phyloP scores from a whole-genome alignment of 768 basidiomycete species.

The Russula olivacea region DNA sequence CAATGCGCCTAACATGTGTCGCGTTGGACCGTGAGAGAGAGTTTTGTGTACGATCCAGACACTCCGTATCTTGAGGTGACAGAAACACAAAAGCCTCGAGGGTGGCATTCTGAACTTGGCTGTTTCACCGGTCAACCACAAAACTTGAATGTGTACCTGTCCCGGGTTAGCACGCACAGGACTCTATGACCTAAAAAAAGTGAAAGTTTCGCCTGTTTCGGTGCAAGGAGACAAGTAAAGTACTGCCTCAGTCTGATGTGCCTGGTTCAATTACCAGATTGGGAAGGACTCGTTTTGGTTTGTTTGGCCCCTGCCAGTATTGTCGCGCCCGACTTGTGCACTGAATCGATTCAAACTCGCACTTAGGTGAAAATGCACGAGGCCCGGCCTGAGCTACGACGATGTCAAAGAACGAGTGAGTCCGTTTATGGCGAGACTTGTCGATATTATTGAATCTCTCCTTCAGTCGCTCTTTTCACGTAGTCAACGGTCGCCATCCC shows the following conservation, averaged over 20 bases:
- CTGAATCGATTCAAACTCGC: neutral
- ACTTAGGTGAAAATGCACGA: slow-evolving; percentile 58
- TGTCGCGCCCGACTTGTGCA: too few relatives aligned
- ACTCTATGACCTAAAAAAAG: too few relatives aligned
- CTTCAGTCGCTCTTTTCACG: slow-evolving; percentile 43
- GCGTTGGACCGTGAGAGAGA: neutral
- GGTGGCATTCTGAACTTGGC: neutral
- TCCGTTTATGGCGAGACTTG: neutral
- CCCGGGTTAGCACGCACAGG: neutral
- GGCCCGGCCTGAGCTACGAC: slow-evolving; percentile 50
- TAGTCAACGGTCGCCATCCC: slow-evolving; percentile 83
- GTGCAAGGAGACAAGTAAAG: neutral
- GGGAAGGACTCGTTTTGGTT: too few relatives aligned
- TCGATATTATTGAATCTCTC: neutral
- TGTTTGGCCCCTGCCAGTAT: too few relatives aligned
- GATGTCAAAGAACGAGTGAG: slow-evolving; percentile 75
- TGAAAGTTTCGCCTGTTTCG: too few relatives aligned
- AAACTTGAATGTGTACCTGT: too few relatives aligned
- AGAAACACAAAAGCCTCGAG: neutral
- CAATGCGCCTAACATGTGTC: neutral
- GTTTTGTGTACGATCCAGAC: neutral
- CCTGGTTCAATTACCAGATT: neutral
- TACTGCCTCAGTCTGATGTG: neutral
- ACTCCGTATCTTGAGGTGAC: neutral
- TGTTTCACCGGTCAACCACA: neutral